Evolutionary conservation across 495 filamentous ascomycete species (phyloP).

Genomic region (Talaromyces ruber): DNA sequence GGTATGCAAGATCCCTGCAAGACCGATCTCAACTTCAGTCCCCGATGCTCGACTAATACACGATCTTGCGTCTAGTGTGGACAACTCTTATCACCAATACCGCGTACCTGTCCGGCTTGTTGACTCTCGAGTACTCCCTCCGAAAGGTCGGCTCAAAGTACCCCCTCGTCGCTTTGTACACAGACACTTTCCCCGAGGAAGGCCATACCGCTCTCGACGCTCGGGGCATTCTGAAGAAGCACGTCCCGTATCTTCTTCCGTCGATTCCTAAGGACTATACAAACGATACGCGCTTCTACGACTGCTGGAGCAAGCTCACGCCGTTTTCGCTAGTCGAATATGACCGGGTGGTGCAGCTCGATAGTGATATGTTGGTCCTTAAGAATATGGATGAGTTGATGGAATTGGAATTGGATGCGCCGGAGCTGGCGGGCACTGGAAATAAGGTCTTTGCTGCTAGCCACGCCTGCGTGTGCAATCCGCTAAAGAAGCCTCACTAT

Average conservation of each 20-base stretch:
- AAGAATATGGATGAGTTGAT: constrained; percentile 83
- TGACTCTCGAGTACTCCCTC: constrained; percentile 64
- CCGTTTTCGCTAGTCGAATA: constrained; percentile 64
- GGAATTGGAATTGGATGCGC: constrained; percentile 58
- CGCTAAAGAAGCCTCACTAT: constrained; percentile 65
- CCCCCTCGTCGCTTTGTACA: constrained; percentile 71
- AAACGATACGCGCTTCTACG: constrained; percentile 68
- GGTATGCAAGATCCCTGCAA: not conserved
- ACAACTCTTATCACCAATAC: constrained; percentile 73
- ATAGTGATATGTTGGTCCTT: constrained; percentile 74
- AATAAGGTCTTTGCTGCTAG: constrained; percentile 60
- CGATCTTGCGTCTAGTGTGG: constrained; percentile 43
- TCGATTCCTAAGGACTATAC: constrained; percentile 44
- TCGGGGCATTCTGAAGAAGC: constrained; percentile 53
- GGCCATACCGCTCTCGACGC: constrained; percentile 55
- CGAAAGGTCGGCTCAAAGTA: constrained; percentile 49
- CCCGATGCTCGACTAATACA: not conserved
- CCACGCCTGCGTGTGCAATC: constrained; percentile 80
- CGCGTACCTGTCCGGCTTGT: constrained; percentile 61
- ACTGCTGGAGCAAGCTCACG: constrained; percentile 79
- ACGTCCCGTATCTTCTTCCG: constrained; percentile 56
- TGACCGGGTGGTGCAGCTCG: constrained; percentile 67
- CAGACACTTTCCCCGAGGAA: constrained; percentile 53
- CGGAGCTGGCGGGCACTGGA: constrained; percentile 40
- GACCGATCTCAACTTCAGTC: not conserved